Percentiles rank a stretch among this genome's conserved stretches.
phyloP scores from a whole-genome alignment of 495 filamentous ascomycete genomes.

The Neurospora sp. region DNA sequence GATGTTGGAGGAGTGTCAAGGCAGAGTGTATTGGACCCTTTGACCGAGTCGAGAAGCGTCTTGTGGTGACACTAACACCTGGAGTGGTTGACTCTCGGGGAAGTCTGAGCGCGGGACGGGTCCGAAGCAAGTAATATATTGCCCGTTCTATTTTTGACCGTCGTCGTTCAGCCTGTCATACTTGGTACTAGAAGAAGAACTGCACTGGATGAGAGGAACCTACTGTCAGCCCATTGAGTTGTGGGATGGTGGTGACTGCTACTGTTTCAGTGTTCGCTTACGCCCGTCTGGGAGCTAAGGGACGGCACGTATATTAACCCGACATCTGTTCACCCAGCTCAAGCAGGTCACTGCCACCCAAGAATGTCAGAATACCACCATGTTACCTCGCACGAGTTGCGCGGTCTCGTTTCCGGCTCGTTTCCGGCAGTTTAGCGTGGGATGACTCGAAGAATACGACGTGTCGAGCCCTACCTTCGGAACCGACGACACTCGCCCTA shows the following conservation, averaged over 20 bases:
- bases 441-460: not conserved
- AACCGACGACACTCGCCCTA: not conserved
- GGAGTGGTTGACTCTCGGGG: not conserved
- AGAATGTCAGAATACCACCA: not conserved
- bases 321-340: not conserved
- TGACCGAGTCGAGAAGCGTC: not conserved
- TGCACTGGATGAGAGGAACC: not conserved
- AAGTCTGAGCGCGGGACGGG: not conserved
- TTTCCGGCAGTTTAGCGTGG: not conserved
- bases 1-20: not conserved
- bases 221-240: not conserved
- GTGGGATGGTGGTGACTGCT: not conserved
- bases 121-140: conserved; percentile 1
- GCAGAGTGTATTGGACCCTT: too few species aligned
- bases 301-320: not conserved
- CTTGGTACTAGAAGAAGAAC: not conserved
- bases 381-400: not conserved
- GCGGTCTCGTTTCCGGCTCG: not conserved
- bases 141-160: conserved; percentile 6
- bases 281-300: not conserved
- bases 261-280: not conserved
- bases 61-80: not conserved
- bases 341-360: not conserved
- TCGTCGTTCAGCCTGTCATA: not conserved
- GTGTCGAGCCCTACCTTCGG: not conserved